Percentiles rank a stretch among this genome's conserved stretches.
Conservation (phyloP, 805 yeast species). For the Pichia sporocuriosa region DNA sequence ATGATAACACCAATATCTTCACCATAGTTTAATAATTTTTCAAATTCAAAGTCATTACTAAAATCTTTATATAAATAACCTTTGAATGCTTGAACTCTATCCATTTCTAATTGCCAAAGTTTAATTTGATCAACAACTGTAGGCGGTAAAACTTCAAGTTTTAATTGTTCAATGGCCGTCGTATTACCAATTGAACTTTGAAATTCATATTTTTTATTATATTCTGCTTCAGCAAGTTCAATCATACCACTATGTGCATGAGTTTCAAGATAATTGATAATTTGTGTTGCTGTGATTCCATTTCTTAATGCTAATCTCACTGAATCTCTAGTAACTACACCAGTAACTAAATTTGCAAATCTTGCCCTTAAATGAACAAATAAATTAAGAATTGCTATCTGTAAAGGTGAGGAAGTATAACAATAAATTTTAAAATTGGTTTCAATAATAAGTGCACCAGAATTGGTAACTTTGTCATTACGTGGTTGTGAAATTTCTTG, state of each 20-base stretch:
- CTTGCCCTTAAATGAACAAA: slow-evolving; percentile 82
- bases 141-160: slow-evolving; percentile 72
- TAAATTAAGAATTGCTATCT: slow-evolving; percentile 83
- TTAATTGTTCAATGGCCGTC: slow-evolving; percentile 38
- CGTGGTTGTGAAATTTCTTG: slow-evolving; percentile 42
- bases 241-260: slow-evolving; percentile 95
- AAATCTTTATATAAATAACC: slow-evolving; percentile 90
- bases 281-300: slow-evolving; percentile 94
- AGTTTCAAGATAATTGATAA: slow-evolving; percentile 77
- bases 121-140: slow-evolving; percentile 95
- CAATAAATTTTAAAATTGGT: slow-evolving; percentile 92
- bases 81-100: slow-evolving; percentile 77
- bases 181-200: slow-evolving; percentile 39
- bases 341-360: slow-evolving; percentile 88
- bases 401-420: slow-evolving; percentile 88
- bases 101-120: slow-evolving; percentile 94
- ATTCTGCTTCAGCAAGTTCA: slow-evolving; percentile 59
- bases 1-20: slow-evolving; percentile 83
- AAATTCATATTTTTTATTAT: slow-evolving; percentile 61
- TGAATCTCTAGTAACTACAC: slow-evolving; percentile 88
- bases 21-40: slow-evolving; percentile 66
- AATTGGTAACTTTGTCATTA: slow-evolving; percentile 13
- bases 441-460: slow-evolving; percentile 80
- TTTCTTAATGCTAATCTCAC: slow-evolving; percentile 74
- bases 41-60: slow-evolving; percentile 68